Evolutionary conservation across 1,284 basidiomycete genomes (phyloP).

Genomic region (Thecaphora thlaspeos): DNA sequence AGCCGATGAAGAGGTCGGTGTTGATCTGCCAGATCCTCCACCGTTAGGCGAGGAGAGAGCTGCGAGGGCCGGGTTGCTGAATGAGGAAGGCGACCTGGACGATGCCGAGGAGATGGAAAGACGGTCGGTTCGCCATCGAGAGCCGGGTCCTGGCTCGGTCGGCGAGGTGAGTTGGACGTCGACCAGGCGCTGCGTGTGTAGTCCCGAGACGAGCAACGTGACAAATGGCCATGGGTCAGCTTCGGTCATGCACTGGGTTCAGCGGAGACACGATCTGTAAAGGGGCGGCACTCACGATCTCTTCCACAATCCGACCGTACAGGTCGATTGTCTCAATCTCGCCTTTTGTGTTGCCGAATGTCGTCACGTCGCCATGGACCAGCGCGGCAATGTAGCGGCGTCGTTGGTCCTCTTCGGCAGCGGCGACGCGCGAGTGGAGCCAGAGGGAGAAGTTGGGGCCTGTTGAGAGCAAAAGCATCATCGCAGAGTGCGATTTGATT

Average conservation of each 20-base stretch:
- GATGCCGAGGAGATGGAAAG: background rate
- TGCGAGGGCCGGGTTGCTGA: too few species aligned
- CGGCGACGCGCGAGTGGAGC: slow-evolving; percentile 42
- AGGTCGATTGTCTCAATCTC: slow-evolving; percentile 52
- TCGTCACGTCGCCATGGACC: slow-evolving; percentile 41
- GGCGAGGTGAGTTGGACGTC: slow-evolving; percentile 33
- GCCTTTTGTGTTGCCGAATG: slow-evolving; percentile 31
- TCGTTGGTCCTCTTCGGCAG: slow-evolving; percentile 50
- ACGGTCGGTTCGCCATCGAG: slow-evolving; percentile 37
- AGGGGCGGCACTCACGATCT: slow-evolving; percentile 22
- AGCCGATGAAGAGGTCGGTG: background rate
- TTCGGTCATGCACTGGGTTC: too few species aligned
- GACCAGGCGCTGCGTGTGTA: slow-evolving; percentile 12
- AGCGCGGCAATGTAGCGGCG: slow-evolving; percentile 39
- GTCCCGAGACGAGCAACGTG: background rate
- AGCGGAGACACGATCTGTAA: too few species aligned
- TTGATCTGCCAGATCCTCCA: slow-evolving; percentile 3
- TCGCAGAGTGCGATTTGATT: too few species aligned
- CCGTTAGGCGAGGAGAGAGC: too few species aligned
- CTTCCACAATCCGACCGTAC: slow-evolving; percentile 39
- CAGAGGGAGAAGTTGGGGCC: slow-evolving; percentile 52
- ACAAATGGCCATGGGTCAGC: background rate
- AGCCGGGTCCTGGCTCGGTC: slow-evolving; percentile 33
- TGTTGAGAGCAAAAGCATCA: too few species aligned
- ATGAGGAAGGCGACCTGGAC: background rate